Base-by-base conservation (phyloP, 2,329 filamentous ascomycete genomes). In the Trichophyton rubrum region DNA sequence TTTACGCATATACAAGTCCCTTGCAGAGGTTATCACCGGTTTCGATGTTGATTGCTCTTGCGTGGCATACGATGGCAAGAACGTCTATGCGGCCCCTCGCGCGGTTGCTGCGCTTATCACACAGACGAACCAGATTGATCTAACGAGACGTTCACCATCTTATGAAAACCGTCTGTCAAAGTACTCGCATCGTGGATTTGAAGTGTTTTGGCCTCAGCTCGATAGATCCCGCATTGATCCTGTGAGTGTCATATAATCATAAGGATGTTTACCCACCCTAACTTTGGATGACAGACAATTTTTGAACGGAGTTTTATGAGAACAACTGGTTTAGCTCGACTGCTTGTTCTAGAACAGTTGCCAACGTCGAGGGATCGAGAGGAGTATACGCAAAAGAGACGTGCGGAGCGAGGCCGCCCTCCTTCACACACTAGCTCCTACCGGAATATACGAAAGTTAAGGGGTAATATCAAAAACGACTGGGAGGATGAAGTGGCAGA, bases 1-100 rank as follows among this genome's bases (percentile, higher is more conserved):
- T 22, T 79, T 95, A 33, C 86, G 89, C 40, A 84, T 93, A 41
- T 95, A 95, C 77, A 89, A 89, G 68, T 90, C 86, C 0, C 75
- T 95, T 53, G 86, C 88, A 0, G 88, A 95, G 70, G 91, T 95
- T 40, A 79, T 95, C 24, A 90, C 89, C 2, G 90, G 90, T 0
- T 95, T 95, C 66, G 90, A 95, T 67, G 89, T 95, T 56, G 89
- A 93, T 69, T 90, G 87, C 69, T 87, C 88, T 0, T 89, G 89
- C 63, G 87, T 85, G 24, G 89, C 88, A 2, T 95, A 88, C 66
- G 84, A 93, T 70, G 90, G 90, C 40, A 80, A 81, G 20, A 87
- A 93, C 68, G 89, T 95, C 17, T 95, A 86, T 68, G 84, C 84
- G 24, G 85, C 86, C 2, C 90, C 90, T 1, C 82, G 90, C 61